Conservation (phyloP, 1,139 yeast species). For the Geotrichum cucujoidarum region DNA sequence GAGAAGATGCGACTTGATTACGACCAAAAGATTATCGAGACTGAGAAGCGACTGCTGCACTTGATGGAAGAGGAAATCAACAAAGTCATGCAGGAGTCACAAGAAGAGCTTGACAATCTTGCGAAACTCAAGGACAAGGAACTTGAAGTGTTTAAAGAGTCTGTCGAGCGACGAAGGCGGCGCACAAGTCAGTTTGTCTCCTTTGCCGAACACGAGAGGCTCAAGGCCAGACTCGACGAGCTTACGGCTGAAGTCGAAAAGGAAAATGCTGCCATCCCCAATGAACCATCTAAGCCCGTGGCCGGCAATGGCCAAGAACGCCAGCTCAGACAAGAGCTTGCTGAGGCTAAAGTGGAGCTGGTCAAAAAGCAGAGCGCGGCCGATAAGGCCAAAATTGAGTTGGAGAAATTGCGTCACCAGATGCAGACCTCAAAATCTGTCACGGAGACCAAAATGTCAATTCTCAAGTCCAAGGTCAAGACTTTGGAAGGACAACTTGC, state of each 20-base stretch:
- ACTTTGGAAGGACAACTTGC: slow-evolving; percentile 10
- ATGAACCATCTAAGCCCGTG: neutral
- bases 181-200: slow-evolving; percentile 12
- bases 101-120: slow-evolving; percentile 8
- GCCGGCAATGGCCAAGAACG: neutral
- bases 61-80: slow-evolving; percentile 13
- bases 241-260: slow-evolving; percentile 8
- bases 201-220: slow-evolving; percentile 11
- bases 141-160: slow-evolving; percentile 12
- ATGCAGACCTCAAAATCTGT: slow-evolving; percentile 23
- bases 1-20: slow-evolving; percentile 6
- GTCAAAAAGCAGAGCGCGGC: slow-evolving; percentile 20
- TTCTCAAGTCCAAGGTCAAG: slow-evolving; percentile 22
- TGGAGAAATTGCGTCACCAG: slow-evolving; percentile 22
- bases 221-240: slow-evolving; percentile 7
- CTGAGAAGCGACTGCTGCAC: slow-evolving; percentile 9
- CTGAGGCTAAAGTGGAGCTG: slow-evolving; percentile 22
- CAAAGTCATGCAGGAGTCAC: slow-evolving; percentile 10
- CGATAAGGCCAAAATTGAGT: slow-evolving; percentile 24
- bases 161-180: slow-evolving; percentile 7
- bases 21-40: slow-evolving; percentile 5
- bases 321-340: slow-evolving; percentile 21
- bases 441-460: slow-evolving; percentile 23
- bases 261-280: neutral
- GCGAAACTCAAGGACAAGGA: slow-evolving; percentile 15